Evolutionary conservation across 202 grass and related monocot genomes (phyloP).

Genomic region (Carex sylvatica): DNA sequence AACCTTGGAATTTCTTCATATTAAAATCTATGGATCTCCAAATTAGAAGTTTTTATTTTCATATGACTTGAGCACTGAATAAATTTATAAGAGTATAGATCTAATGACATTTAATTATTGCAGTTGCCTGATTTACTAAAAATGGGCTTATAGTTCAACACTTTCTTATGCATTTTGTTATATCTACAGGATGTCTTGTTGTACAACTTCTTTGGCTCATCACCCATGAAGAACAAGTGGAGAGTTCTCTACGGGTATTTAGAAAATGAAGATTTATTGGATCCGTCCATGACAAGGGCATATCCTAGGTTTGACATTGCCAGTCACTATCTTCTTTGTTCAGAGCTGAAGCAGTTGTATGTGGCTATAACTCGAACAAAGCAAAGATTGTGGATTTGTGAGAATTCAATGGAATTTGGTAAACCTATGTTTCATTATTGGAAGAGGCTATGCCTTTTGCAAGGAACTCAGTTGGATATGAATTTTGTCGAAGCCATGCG

Average conservation of each 20-base stretch:
- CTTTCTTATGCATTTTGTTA: neutral
- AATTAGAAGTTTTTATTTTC: neutral
- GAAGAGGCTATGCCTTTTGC: conserved; percentile 79
- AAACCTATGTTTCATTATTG: conserved; percentile 84
- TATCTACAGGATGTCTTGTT: conserved; percentile 69
- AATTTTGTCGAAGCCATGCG: conserved; percentile 61
- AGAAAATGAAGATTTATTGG: conserved; percentile 38
- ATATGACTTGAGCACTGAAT: neutral
- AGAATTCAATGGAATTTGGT: conserved; percentile 59
- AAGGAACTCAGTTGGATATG: conserved; percentile 63
- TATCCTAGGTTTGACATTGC: conserved; percentile 55
- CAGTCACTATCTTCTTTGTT: conserved; percentile 71
- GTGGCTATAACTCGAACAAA: conserved; percentile 80
- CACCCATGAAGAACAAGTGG: conserved; percentile 71
- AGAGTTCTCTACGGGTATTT: conserved; percentile 80
- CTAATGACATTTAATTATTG: neutral
- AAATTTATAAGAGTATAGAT: neutral
- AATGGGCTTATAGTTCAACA: neutral
- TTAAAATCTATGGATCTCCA: neutral
- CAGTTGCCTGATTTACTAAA: neutral
- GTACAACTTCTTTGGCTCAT: conserved; percentile 79
- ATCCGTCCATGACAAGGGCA: conserved; percentile 33
- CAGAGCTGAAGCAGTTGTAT: conserved; percentile 94
- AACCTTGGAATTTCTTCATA: neutral
- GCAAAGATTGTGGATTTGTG: conserved; percentile 92